Conservation (phyloP, 2,329 filamentous ascomycete species). For the Diaporthe sp. region DNA sequence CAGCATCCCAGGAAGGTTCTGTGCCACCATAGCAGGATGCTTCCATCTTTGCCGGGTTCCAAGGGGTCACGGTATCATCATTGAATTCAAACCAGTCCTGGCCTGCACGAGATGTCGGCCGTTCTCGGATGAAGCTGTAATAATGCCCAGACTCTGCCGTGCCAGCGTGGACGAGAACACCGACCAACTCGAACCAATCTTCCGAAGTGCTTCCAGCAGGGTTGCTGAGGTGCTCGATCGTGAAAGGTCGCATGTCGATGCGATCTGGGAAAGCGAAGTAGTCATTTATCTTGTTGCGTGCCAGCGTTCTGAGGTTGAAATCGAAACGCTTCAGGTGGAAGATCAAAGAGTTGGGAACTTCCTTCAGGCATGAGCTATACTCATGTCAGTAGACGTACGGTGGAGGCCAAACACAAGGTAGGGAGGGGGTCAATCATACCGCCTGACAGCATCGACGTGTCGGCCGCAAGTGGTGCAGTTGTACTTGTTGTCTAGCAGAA, state of each 20-base stretch:
- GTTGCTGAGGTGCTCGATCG: slow-evolving; percentile 82
- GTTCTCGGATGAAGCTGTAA: slow-evolving; percentile 92
- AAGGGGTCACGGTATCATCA: slow-evolving; percentile 82
- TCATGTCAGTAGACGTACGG: slow-evolving; percentile 32
- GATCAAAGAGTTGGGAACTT: slow-evolving; percentile 92
- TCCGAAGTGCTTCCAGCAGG: slow-evolving; percentile 63
- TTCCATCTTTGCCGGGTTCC: slow-evolving; percentile 80
- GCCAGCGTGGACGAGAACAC: slow-evolving; percentile 91
- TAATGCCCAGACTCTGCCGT: slow-evolving; percentile 96
- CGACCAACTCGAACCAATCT: slow-evolving; percentile 93
- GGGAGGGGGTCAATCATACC: slow-evolving; percentile 55
- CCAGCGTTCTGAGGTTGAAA: slow-evolving; percentile 80
- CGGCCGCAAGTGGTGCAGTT: slow-evolving; percentile 91
- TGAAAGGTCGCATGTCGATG: slow-evolving; percentile 91
- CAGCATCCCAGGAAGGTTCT: slow-evolving; percentile 60
- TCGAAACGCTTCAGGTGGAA: slow-evolving; percentile 94
- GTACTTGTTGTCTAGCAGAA: slow-evolving; percentile 86
- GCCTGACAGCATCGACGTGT: slow-evolving; percentile 93
- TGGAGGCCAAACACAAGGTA: background rate
- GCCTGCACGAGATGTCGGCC: slow-evolving; percentile 63
- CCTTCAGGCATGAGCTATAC: slow-evolving; percentile 84
- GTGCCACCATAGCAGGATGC: slow-evolving; percentile 82
- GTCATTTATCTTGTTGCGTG: slow-evolving; percentile 94
- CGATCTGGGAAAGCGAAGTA: slow-evolving; percentile 86
- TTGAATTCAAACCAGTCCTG: slow-evolving; percentile 91